Percentiles rank a stretch among this genome's conserved stretches.
These are phyloP conservation scores for Plantago elongata DNA, from an alignment of 257 asterid genomes.

Conservation along the genomic window DNA sequence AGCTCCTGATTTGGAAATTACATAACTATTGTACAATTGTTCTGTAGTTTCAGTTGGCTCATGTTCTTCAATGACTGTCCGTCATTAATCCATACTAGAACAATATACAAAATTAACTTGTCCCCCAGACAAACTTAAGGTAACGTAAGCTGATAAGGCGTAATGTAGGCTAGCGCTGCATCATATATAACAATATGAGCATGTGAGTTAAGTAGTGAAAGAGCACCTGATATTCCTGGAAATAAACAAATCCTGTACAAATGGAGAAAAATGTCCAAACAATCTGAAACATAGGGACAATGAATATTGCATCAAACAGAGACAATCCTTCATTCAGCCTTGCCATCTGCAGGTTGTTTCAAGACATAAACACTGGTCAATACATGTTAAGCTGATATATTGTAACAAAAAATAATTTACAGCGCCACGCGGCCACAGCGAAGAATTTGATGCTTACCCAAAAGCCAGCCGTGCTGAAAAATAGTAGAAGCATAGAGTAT, in stretches of 20 bases:
- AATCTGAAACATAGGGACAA: slow-evolving; percentile 98
- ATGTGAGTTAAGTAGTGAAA: slow-evolving; percentile 3
- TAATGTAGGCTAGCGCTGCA: no score
- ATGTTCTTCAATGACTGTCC: no score
- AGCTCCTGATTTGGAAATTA: no score
- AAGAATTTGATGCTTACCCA: slow-evolving; percentile 56
- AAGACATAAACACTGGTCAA: slow-evolving; percentile 20
- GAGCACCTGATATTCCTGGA: slow-evolving; percentile 92
- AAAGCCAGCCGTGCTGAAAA: slow-evolving; percentile 95
- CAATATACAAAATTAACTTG: no score
- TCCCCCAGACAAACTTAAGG: no score
- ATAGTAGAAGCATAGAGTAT: slow-evolving; percentile 74
- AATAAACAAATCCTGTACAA: slow-evolving; percentile 96
- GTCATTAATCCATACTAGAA: no score
- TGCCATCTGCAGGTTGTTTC: slow-evolving; percentile 68
- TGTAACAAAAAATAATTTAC: not conserved
- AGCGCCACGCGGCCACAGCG: slow-evolving; percentile 8
- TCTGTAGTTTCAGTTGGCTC: no score
- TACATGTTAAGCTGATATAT: not conserved
- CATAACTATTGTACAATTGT: no score
- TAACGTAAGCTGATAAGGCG: no score
- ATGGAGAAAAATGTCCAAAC: slow-evolving; percentile 97
- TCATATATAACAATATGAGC: no score
- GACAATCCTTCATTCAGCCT: slow-evolving; percentile 90
- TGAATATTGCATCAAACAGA: slow-evolving; percentile 88